phyloP scores from a whole-genome alignment of 805 yeast species.

The Myxozyma sirexii region DNA sequence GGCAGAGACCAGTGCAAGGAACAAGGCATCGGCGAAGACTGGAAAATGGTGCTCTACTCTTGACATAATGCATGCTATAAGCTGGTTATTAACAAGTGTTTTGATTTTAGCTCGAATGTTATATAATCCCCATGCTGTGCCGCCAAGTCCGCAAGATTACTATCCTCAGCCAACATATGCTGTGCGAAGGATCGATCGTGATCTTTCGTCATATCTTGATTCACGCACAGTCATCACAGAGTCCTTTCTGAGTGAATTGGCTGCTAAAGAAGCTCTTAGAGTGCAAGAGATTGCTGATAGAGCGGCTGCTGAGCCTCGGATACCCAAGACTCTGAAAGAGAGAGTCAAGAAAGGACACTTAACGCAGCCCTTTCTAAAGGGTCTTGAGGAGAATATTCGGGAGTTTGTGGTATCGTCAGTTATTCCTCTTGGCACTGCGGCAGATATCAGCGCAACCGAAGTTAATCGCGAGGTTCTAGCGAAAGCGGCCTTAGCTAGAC shows the following conservation, averaged over 20 bases:
- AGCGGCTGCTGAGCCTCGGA: constrained; percentile 7
- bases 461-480: constrained; percentile 7
- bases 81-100: not conserved
- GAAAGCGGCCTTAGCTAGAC: constrained; percentile 10
- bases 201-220: constrained; percentile 18
- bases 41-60: too few relatives aligned
- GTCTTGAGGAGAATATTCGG: constrained; percentile 24
- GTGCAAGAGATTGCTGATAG: not conserved
- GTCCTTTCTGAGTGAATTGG: not conserved
- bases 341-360: constrained; percentile 31
- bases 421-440: not conserved
- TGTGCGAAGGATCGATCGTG: constrained; percentile 25
- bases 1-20: constrained; percentile 26
- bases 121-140: constrained; percentile 33
- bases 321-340: constrained; percentile 23
- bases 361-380: constrained; percentile 27
- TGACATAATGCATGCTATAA: too few relatives aligned
- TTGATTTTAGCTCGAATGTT: constrained; percentile 31
- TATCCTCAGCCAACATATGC: constrained; percentile 28
- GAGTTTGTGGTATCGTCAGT: constrained; percentile 15
- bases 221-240: constrained; percentile 16
- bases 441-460: not conserved
- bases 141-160: constrained; percentile 26
- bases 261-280: not conserved
- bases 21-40: constrained; percentile 24